Evolutionary conservation across 192 early-diverging fungal species (phyloP).

Genomic region (Umbelopsis isabellina): DNA sequence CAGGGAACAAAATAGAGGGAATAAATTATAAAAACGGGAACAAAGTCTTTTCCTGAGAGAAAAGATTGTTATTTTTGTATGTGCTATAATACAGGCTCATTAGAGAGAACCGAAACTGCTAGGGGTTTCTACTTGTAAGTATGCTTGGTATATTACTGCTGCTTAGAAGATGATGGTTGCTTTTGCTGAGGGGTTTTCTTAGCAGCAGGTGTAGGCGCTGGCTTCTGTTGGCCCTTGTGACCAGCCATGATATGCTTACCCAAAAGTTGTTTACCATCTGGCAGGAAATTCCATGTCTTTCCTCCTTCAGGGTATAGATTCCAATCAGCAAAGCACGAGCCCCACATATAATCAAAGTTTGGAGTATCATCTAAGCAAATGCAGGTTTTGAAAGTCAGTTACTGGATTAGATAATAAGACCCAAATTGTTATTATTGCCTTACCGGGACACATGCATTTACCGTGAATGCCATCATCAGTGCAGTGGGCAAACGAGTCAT

Average conservation of each 20-base stretch:
- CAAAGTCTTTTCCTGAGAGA: background rate
- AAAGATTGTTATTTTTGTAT: background rate
- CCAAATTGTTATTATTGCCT: conserved; percentile 5
- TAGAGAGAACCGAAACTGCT: too few species aligned
- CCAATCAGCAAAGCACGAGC: conserved; percentile 31
- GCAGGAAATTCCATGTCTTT: conserved; percentile 24
- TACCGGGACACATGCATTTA: conserved; percentile 38
- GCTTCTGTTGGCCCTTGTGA: background rate
- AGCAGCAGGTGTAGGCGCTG: background rate
- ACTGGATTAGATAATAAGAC: background rate
- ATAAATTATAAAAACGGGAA: background rate
- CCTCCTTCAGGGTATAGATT: conserved; percentile 24
- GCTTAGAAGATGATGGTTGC: background rate
- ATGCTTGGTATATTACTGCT: background rate
- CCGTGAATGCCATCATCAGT: conserved; percentile 32
- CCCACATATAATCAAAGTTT: conserved; percentile 35
- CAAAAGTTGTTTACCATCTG: conserved; percentile 24
- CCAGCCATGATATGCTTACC: background rate
- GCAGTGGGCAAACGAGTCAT: conserved; percentile 36
- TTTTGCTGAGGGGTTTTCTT: background rate
- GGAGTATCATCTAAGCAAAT: conserved; percentile 20
- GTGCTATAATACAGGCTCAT: conserved; percentile 11
- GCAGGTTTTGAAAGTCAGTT: background rate
- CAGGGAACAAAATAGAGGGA: background rate
- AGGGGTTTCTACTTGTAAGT: background rate